Evolutionary conservation across 805 yeast species (phyloP), one percentile per base, ranked within the genome.

Genomic region (Kuraishia hungarica): DNA sequence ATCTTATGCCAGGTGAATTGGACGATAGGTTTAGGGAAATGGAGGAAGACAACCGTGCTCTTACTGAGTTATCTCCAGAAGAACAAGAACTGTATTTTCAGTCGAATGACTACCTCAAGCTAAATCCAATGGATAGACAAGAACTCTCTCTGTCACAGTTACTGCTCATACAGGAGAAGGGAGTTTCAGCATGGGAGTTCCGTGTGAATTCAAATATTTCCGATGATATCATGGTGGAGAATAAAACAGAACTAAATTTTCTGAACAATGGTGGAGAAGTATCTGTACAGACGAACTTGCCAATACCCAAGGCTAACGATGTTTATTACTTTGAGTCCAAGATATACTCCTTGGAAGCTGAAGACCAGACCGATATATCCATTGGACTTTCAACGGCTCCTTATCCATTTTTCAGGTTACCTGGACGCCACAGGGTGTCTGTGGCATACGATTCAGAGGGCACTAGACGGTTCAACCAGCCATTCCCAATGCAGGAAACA

Each of bases 291-390:
- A 84, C 97, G 2, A 92, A 89, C 69, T 72, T 92, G 56, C 98
- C 97, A 0, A 76, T 92, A 2, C 97, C 97, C 19, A 78, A 78
- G 62, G 80, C 79, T 57, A 91, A 88, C 66, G 94, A 89, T 54
- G 93, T 89, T 2, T 90, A 89, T 64, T 92, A 93, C 71, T 90
- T 87, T 73, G 98, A 92, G 66, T 81, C 86, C 48, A 94, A 94
- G 64, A 79, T 94, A 1, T 91, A 83, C 69, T 90, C 86, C 47
- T 64, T 84, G 23, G 83, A 84, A 8, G 75, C 80, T 54, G 83
- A 87, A 1, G 77, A 74, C 2, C 72, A 72, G 15, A 81, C 86
- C 11, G 55, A 71, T 0, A 73, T 93, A 1, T 82, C 96, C 0
- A 75, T 94, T 20, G 99, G 99, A 0, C 64, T 94, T 2, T 79